Conservation (phyloP, 1,284 basidiomycete genomes). For the Puccinia coronata region DNA sequence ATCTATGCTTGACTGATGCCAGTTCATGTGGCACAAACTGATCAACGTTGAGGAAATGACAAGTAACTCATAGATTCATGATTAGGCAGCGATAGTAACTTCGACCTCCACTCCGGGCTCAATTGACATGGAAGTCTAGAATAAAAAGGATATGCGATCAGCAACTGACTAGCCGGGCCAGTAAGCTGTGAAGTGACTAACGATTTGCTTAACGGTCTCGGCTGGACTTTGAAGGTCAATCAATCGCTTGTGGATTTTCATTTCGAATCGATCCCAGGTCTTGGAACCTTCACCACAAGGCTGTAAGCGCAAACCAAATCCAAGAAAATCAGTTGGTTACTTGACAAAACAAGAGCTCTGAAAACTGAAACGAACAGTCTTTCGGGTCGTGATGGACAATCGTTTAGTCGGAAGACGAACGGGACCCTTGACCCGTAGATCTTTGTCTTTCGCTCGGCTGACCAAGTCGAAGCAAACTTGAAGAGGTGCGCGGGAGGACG, state of each 20-base stretch:
- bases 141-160: background rate
- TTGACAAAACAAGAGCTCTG: no score
- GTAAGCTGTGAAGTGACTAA: constrained; percentile 61
- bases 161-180: background rate
- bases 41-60: no score
- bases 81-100: constrained; percentile 52
- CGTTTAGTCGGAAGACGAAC: constrained; percentile 99
- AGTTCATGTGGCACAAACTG: no score
- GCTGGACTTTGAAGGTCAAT: constrained; percentile 98
- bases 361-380: constrained; percentile 57
- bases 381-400: constrained; percentile 97
- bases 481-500: background rate
- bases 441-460: constrained; percentile 99
- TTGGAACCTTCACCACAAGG: constrained; percentile 99
- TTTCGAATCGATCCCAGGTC: constrained; percentile 99
- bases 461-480: constrained; percentile 92
- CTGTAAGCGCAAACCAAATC: constrained; percentile 62
- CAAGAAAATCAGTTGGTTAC: background rate
- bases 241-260: constrained; percentile 99
- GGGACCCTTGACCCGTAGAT: constrained; percentile 98
- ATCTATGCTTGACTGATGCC: no score
- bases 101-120: constrained; percentile 53
- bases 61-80: no score
- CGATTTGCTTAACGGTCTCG: constrained; percentile 99
- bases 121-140: constrained; percentile 54